phyloP scores from a whole-genome alignment of 2,329 filamentous ascomycete species.

The Trichoderma koningiopsis region DNA sequence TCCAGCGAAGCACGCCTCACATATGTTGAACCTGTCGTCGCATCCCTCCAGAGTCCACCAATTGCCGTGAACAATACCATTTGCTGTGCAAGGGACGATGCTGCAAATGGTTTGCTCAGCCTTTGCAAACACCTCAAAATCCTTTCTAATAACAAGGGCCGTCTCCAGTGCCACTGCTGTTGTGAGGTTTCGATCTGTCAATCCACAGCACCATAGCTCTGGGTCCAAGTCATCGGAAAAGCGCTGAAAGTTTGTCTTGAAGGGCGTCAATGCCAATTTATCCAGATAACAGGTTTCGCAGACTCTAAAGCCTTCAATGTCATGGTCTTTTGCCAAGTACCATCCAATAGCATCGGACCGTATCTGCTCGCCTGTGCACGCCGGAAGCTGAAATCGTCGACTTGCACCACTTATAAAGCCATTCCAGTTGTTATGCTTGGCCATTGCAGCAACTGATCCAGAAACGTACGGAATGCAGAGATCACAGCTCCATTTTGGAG shows the following conservation, averaged over 20 bases:
- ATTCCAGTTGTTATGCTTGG: slow-evolving; percentile 35
- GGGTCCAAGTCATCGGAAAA: neutral
- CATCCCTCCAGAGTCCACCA: slow-evolving; percentile 39
- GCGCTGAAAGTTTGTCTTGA: slow-evolving; percentile 35
- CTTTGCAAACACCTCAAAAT: slow-evolving; percentile 35
- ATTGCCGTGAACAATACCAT: slow-evolving; percentile 36
- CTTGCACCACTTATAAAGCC: slow-evolving; percentile 33
- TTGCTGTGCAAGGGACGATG: slow-evolving; percentile 33
- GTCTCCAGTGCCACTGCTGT: slow-evolving; percentile 33
- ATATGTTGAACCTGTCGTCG: slow-evolving; percentile 33
- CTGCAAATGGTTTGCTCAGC: slow-evolving; percentile 31
- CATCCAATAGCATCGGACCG: slow-evolving; percentile 33
- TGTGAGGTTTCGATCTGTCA: slow-evolving; percentile 30
- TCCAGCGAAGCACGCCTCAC: slow-evolving; percentile 40
- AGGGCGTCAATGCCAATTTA: slow-evolving; percentile 35
- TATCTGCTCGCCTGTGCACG: slow-evolving; percentile 34
- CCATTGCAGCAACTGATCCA: slow-evolving; percentile 27
- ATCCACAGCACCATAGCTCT: slow-evolving; percentile 32
- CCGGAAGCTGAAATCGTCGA: slow-evolving; percentile 32
- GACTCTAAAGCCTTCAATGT: slow-evolving; percentile 32
- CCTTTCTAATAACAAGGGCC: slow-evolving; percentile 28
- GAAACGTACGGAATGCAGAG: slow-evolving; percentile 34
- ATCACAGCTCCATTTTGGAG: slow-evolving; percentile 39
- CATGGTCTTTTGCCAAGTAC: slow-evolving; percentile 30
- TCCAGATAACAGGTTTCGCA: slow-evolving; percentile 43